phyloP scores from a whole-genome alignment of 2,329 filamentous ascomycete species.

The Apiospora koreana region DNA sequence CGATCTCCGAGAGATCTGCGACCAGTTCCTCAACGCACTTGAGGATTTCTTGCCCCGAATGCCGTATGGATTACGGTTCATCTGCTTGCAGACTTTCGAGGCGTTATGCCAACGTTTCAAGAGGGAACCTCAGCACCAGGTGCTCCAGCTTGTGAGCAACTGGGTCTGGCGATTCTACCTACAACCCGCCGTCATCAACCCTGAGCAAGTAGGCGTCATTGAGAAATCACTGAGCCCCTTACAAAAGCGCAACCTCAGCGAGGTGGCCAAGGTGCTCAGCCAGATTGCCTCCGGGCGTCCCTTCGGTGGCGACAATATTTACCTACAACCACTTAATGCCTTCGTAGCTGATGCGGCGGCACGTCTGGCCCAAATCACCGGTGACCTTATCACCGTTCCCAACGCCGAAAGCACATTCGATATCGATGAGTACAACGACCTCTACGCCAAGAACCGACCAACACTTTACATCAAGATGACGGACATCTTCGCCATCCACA shows the following conservation, averaged over 20 bases:
- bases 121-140: constrained; percentile 72
- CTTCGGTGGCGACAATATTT: constrained; percentile 93
- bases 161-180: constrained; percentile 97
- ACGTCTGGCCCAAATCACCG: constrained; percentile 74
- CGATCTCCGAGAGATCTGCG: constrained; percentile 90
- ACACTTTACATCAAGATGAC: constrained; percentile 99
- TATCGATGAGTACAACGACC: constrained; percentile 97
- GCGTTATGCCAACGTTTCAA: constrained; percentile 76
- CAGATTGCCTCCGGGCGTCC: constrained; percentile 87
- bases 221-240: constrained; percentile 86
- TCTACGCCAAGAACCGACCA: constrained; percentile 94
- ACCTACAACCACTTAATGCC: constrained; percentile 90
- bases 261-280: constrained; percentile 87
- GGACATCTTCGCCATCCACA: constrained; percentile 96
- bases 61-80: constrained; percentile 89
- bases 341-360: constrained; percentile 86
- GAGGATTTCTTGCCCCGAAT: constrained; percentile 85
- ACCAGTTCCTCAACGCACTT: constrained; percentile 80
- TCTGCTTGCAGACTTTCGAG: constrained; percentile 84
- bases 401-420: constrained; percentile 92
- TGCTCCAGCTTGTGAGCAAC: constrained; percentile 82
- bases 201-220: constrained; percentile 90
- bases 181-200: constrained; percentile 83
- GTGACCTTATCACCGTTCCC: constrained; percentile 76
- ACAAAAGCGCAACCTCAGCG: constrained; percentile 88